Evolutionary conservation across 2,329 filamentous ascomycete genomes (phyloP).

Genomic region (Beauveria australis): DNA sequence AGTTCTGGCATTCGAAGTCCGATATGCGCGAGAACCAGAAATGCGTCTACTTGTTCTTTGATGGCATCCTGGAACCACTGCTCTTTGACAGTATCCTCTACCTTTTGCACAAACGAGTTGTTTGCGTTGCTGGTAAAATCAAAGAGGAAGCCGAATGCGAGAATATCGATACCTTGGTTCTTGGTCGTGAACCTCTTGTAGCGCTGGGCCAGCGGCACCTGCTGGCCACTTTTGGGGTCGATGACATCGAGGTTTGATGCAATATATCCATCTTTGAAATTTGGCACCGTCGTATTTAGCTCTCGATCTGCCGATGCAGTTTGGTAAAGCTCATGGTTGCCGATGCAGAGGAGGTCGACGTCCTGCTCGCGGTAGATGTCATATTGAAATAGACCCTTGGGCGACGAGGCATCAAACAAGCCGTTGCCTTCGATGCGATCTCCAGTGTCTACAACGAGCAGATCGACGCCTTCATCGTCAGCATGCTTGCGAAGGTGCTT

Average conservation of each 20-base stretch:
- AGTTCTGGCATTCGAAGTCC: slow-evolving; percentile 76
- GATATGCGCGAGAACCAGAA: slow-evolving; percentile 80
- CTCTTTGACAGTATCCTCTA: slow-evolving; percentile 72
- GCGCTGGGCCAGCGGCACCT: slow-evolving; percentile 68
- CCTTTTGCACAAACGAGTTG: slow-evolving; percentile 76
- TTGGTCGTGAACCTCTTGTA: slow-evolving; percentile 89
- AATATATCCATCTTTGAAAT: slow-evolving; percentile 72
- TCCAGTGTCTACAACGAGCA: slow-evolving; percentile 92
- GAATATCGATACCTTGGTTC: slow-evolving; percentile 72
- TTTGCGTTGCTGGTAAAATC: slow-evolving; percentile 87
- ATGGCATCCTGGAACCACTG: slow-evolving; percentile 85
- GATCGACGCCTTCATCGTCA: slow-evolving; percentile 69
- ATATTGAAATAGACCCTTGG: slow-evolving; percentile 82
- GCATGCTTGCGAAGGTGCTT: slow-evolving; percentile 72
- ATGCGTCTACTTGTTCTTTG: slow-evolving; percentile 76
- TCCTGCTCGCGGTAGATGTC: slow-evolving; percentile 77
- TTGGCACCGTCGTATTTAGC: slow-evolving; percentile 70
- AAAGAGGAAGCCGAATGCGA: slow-evolving; percentile 92
- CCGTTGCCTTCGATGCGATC: slow-evolving; percentile 92
- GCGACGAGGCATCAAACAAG: slow-evolving; percentile 80
- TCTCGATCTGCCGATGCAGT: slow-evolving; percentile 69
- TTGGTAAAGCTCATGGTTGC: slow-evolving; percentile 94
- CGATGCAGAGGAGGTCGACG: slow-evolving; percentile 77
- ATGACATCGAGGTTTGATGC: slow-evolving; percentile 90
- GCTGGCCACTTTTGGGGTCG: slow-evolving; percentile 60